phyloP scores from a whole-genome alignment of 805 yeast species.

The Nakazawaea peltata region DNA sequence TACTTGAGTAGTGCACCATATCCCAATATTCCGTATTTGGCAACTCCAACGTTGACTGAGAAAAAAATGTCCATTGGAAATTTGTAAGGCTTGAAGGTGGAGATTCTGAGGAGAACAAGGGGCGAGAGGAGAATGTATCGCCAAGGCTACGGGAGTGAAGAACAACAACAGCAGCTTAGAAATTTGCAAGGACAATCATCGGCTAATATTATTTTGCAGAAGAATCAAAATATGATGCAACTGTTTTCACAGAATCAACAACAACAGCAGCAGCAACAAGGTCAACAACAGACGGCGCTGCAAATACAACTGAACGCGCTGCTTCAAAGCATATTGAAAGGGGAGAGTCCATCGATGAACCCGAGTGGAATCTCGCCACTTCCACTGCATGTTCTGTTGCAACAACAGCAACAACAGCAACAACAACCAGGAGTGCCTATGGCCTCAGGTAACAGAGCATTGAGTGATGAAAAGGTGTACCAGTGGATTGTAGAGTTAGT shows the following conservation, averaged over 20 bases:
- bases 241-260: not conserved
- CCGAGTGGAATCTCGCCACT: too few species aligned
- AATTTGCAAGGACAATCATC: conserved; percentile 8
- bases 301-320: conserved; percentile 8
- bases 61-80: too few species aligned
- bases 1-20: too few species aligned
- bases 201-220: not conserved
- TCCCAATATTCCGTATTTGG: too few species aligned
- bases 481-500: conserved; percentile 87
- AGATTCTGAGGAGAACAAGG: too few species aligned
- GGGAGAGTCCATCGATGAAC: not conserved
- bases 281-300: conserved; percentile 11
- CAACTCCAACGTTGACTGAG: too few species aligned
- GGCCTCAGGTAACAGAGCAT: conserved; percentile 27
- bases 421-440: not conserved
- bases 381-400: too few species aligned
- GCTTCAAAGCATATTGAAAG: not conserved
- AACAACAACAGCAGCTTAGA: conserved; percentile 14
- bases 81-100: too few species aligned
- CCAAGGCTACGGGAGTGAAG: conserved; percentile 11
- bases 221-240: not conserved
- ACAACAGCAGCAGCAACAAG: not conserved
- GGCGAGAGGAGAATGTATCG: conserved; percentile 7
- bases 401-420: too few species aligned
- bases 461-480: conserved; percentile 76